A percentile compares a stretch with the other conserved stretches of the same genome.
Conservation (phyloP, 371 early-diverging fungal genomes). For the Parasitella parasitica region DNA sequence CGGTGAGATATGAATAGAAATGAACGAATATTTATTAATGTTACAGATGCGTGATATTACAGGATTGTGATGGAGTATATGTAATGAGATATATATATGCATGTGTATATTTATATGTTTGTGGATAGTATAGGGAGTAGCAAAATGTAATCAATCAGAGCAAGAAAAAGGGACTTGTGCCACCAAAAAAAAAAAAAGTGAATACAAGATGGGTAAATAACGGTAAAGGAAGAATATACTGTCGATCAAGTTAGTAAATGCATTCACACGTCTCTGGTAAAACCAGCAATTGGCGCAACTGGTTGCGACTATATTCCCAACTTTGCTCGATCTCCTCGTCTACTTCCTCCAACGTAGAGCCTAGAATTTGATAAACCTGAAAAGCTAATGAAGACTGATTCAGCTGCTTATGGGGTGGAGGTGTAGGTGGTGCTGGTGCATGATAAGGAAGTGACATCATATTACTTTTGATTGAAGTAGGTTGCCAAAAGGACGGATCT, state of each 20-base stretch:
- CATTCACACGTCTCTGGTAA: not conserved
- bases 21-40: not conserved
- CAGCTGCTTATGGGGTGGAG: not conserved
- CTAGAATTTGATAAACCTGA: slow-evolving; percentile 19
- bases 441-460: not conserved
- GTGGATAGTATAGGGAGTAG: not conserved
- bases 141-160: not conserved
- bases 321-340: slow-evolving; percentile 29
- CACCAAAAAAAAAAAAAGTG: not conserved
- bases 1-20: too few species aligned
- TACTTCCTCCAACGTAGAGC: slow-evolving; percentile 18
- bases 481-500: not conserved
- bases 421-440: not conserved
- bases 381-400: slow-evolving; percentile 8
- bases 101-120: not conserved
- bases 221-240: slow-evolving; percentile 1
- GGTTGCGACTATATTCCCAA: slow-evolving; percentile 23
- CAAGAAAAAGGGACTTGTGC: slow-evolving; percentile 2
- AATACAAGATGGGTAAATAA: slow-evolving; percentile 4
- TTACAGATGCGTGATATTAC: not conserved
- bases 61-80: not conserved
- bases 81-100: not conserved
- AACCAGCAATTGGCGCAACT: slow-evolving; percentile 12
- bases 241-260: not conserved
- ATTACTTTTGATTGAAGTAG: not conserved